Base-by-base conservation (phyloP, 345 rosid genomes). In the Camelina laxa region DNA sequence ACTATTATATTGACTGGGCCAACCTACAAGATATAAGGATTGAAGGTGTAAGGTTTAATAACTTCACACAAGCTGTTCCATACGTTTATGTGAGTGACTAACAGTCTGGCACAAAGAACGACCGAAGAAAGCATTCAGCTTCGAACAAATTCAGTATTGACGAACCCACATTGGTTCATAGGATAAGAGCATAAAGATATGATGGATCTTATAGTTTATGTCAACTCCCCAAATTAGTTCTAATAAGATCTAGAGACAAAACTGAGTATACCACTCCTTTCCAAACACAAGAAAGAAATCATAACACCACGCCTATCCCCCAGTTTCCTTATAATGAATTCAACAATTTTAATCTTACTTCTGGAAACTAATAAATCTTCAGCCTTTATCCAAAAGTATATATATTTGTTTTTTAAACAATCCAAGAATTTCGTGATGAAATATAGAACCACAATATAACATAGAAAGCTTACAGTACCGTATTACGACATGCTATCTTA, bases 1-100 rank as follows among this genome's bases (percentile, higher is more conserved):
- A 89, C 89, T 49, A 92, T 90, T 58, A 95, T 92, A 79, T 95
- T 95, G 79, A 85, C 97, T 3, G 88, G 82, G 10, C 82, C 87
- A 64, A 89, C 94, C 99, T 95, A 83, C 79, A 82, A 9, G 57
- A 71, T 15, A 56, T 41, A 13, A 66, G 58, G 36, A 71, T 4
- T 8, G 49, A 50, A 59, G 0, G 6, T 12, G 72, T 71, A 41
- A 77, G 76, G 35, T 41, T 11, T 57, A 22, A 51, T 48, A 57
- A 41, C 57, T 24, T n/a, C 59, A 45, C 51, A 44, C 35, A 54
- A 69, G 60, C 65, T 31, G 64, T 44, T 60, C 7, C 38, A 22
- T 36, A 59, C 14, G n/a, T 33, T 58, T 57, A 30, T 69, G 45
- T 58, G 33, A 15, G 7, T 70, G 19, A 70, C 35, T 13, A 70